Evolutionary conservation across 139 green algal genomes (phyloP), one percentile per base, ranked within the genome.

Genomic region (Trebouxia sp.): DNA sequence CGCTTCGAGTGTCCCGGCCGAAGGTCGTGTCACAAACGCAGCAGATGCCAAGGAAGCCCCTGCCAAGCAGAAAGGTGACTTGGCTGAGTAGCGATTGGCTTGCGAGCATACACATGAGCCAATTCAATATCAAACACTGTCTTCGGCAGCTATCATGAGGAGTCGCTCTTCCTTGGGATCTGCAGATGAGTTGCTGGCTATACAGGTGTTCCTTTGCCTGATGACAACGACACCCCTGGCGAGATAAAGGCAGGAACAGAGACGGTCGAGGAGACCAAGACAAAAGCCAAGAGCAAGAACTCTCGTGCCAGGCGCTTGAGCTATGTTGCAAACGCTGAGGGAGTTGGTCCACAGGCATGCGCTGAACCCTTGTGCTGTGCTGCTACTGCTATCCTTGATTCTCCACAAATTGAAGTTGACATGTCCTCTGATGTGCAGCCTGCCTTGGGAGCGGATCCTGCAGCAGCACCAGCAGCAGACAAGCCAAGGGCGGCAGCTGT

Each of bases 261-360:
- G 75, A 80, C 35, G 6, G 24, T 41, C 17, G 51, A 72, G n/a
- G 75, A 80, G 3, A 43, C 75, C 51, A 80, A 70, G 53, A 50
- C 50, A 26, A 80, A 80, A 39, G 75, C 75, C 37, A 80, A 74
- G n/a, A 80, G 75, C 79, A 83, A 76, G 37, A 85, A 78, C 14
- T 86, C 85, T 10, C 65, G 85, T n/a, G 85, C 83, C 6, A 67
- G 85, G 22, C 50, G 85, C 5, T 50, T 89, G 39, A 87, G 83
- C 1, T 89, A 89, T 50, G 83, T 89, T 9, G 48, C 62, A 37
- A 80, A 80, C 37, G 51, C 72, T 65, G 72, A 79, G 30, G 72
- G 42, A 11, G 45, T 65, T 53, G 48, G 45, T 66, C 32, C 72
- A 45, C 45, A 79, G 72, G 45, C 22, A 42, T 6, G 22, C 32